These are phyloP conservation scores for Alternaria alternata DNA, from an alignment of 2,329 filamentous ascomycete species.

Conservation along the genomic window DNA sequence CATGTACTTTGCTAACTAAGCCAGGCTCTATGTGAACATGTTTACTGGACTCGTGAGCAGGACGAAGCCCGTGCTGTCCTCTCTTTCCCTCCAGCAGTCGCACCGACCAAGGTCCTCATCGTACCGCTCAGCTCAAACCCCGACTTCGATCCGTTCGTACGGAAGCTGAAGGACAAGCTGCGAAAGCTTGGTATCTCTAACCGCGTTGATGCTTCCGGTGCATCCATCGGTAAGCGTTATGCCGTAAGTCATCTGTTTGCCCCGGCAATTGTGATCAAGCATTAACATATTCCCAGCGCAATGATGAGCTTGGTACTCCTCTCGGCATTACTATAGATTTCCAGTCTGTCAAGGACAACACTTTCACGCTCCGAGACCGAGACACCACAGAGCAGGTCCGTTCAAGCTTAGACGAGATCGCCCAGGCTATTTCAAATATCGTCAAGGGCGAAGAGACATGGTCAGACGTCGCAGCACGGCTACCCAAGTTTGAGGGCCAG, in stretches of 20 bases:
- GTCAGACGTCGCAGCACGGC: constrained; percentile 75
- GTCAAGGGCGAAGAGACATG: constrained; percentile 70
- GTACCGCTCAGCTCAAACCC: constrained; percentile 85
- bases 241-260: constrained; percentile 48
- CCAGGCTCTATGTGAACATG: constrained; percentile 91
- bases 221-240: constrained; percentile 90
- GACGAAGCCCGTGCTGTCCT: constrained; percentile 84
- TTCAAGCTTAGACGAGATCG: constrained; percentile 79
- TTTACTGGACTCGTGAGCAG: constrained; percentile 88
- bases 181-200: constrained; percentile 80
- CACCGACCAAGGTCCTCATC: constrained; percentile 94
- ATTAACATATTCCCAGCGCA: constrained; percentile 62
- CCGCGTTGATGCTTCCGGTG: constrained; percentile 87
- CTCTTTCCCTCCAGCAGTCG: constrained; percentile 77
- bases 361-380: constrained; percentile 83
- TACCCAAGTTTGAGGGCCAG: constrained; percentile 78
- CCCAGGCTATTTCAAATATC: constrained; percentile 73
- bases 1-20: constrained; percentile 49
- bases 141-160: constrained; percentile 80
- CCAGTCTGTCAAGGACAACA: constrained; percentile 87
- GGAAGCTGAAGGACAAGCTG: constrained; percentile 76
- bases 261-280: not conserved
- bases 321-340: constrained; percentile 95
- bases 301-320: constrained; percentile 94
- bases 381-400: constrained; percentile 93